These are phyloP conservation scores for Ilex paraguariensis DNA, from an alignment of 305 asterid genomes.

Conservation along the genomic window DNA sequence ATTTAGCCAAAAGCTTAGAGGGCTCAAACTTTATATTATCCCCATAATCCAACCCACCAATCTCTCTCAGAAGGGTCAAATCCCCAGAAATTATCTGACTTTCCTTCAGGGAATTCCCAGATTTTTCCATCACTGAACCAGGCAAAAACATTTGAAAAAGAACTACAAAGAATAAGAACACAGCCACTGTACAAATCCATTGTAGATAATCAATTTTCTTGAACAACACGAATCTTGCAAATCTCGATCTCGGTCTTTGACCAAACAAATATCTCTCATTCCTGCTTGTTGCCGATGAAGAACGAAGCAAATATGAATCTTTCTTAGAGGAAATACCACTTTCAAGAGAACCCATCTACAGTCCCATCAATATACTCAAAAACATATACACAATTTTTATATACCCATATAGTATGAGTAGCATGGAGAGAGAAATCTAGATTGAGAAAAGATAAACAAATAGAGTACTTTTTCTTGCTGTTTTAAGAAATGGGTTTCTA, in stretches of 20 bases:
- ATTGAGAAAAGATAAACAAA: no score
- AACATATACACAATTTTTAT: no score
- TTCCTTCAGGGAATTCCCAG: constrained; percentile 29
- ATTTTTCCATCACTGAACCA: constrained; percentile 54
- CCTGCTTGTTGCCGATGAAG: constrained; percentile 39
- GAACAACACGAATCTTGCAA: constrained; percentile 53
- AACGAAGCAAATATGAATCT: constrained; percentile 54
- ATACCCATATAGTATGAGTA: no score
- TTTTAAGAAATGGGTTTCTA: no score
- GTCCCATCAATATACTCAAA: constrained; percentile 37
- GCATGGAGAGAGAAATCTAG: no score
- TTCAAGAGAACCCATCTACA: constrained; percentile 95
- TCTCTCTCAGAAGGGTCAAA: constrained; percentile 48
- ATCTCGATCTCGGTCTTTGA: constrained; percentile 89
- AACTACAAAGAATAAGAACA: constrained; percentile 67
- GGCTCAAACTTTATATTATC: constrained; percentile 73
- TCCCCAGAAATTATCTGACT: constrained; percentile 32
- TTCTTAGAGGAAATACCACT: constrained; percentile 56
- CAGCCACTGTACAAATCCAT: constrained; percentile 72
- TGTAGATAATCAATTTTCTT: constrained; percentile 67
- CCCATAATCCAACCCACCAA: constrained; percentile 62
- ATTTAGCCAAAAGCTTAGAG: constrained; percentile 45
- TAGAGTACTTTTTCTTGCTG: no score
- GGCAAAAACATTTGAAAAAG: constrained; percentile 81
- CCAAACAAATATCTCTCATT: constrained; percentile 13